Percentiles rank a stretch among this genome's conserved stretches.
phyloP scores from a whole-genome alignment of 2,329 filamentous ascomycete genomes.

The Nothophaeocryptopus gaeumannii region DNA sequence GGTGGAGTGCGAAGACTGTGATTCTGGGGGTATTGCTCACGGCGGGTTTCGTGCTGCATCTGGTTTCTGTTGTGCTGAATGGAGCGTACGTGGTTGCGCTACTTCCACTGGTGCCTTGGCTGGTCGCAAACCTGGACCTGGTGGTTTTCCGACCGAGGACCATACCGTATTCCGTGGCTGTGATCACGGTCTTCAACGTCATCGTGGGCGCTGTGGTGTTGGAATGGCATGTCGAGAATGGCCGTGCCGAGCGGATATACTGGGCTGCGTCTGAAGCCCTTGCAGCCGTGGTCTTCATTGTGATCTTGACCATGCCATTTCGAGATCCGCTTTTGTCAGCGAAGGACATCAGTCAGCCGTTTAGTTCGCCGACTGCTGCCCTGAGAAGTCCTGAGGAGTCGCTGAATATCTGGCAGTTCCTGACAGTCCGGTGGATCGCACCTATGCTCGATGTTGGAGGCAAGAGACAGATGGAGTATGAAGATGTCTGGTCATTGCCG shows the following conservation, averaged over 20 bases:
- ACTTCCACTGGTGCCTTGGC: conserved; percentile 24
- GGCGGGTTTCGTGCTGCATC: conserved; percentile 21
- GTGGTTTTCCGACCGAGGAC: conserved; percentile 28
- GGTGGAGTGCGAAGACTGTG: conserved; percentile 23
- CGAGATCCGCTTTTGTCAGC: conserved; percentile 56
- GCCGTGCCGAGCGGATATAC: conserved; percentile 3
- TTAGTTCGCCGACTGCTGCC: conserved; percentile 53
- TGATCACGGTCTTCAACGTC: conserved; percentile 26
- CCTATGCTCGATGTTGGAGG: conserved; percentile 67
- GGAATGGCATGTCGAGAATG: conserved; percentile 6
- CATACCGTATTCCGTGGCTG: conserved; percentile 26
- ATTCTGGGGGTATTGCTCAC: conserved; percentile 20
- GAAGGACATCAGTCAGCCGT: conserved; percentile 59
- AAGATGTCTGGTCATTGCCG: conserved; percentile 77
- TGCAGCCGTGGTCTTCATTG: conserved; percentile 47
- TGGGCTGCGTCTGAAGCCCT: conserved; percentile 31
- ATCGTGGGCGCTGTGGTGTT: conserved; percentile 18
- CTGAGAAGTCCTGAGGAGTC: conserved; percentile 78
- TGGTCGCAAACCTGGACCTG: conserved; percentile 24
- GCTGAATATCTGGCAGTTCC: conserved; percentile 76
- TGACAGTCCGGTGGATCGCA: conserved; percentile 78
- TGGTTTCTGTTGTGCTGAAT: conserved; percentile 10
- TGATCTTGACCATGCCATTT: conserved; percentile 68
- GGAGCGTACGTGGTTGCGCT: conserved; percentile 3
- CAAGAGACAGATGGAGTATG: conserved; percentile 65